Conservation (phyloP, 176 grass and related monocot genomes). For the Eleusine coracana region DNA sequence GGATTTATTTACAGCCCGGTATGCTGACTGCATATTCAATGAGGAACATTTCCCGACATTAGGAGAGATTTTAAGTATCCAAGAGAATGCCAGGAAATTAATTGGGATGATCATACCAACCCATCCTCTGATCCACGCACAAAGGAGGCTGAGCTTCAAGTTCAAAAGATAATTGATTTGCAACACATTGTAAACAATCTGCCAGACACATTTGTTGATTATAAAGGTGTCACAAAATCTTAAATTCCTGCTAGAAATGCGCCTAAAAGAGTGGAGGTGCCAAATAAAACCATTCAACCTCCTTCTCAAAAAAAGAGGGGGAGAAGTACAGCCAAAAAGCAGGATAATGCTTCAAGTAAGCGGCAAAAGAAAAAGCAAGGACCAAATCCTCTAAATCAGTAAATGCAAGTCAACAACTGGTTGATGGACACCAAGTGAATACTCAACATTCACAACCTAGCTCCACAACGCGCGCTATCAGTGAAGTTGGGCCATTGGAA, state of each 20-base stretch:
- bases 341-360: too few relatives aligned
- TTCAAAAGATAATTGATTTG: neutral
- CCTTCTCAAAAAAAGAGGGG: neutral
- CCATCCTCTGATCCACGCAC: neutral
- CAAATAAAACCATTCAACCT: neutral
- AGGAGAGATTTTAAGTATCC: neutral
- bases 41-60: neutral
- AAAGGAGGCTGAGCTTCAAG: neutral
- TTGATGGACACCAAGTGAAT: too few relatives aligned
- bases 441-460: too few relatives aligned
- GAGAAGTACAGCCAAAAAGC: neutral
- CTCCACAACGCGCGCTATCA: too few relatives aligned
- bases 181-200: neutral
- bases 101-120: neutral
- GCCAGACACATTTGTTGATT: neutral
- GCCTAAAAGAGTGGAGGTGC: neutral
- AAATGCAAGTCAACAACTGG: too few relatives aligned
- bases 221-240: neutral
- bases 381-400: too few relatives aligned
- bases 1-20: neutral
- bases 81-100: neutral
- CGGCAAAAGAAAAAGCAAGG: too few relatives aligned
- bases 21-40: neutral
- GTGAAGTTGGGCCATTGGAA: too few relatives aligned
- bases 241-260: neutral